Percentiles rank a stretch among this genome's conserved stretches.
Evolutionary conservation across 768 basidiomycete species (phyloP).

Genomic region (Mycena belliarum): DNA sequence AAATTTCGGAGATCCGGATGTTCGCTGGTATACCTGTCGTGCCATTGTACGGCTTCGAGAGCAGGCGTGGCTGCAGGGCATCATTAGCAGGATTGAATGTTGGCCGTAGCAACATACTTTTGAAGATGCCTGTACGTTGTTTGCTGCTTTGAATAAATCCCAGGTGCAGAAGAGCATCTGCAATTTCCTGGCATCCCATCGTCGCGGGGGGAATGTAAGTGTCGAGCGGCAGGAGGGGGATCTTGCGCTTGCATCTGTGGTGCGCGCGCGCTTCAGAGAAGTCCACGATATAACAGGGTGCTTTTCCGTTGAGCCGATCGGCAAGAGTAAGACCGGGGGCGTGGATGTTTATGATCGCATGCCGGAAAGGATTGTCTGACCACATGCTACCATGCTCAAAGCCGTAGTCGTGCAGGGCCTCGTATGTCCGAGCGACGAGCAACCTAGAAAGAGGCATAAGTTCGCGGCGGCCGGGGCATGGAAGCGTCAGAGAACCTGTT

Average conservation of each 20-base stretch:
- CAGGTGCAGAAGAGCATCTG: not conserved
- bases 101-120: too few species aligned
- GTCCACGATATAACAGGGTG: constrained; percentile 12
- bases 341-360: not conserved
- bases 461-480: not conserved
- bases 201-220: not conserved
- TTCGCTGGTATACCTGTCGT: not conserved
- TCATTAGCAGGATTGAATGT: too few species aligned
- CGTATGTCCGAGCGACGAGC: constrained; percentile 1
- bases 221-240: constrained; percentile 1
- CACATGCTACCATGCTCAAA: not conserved
- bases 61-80: not conserved
- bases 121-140: too few species aligned
- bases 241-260: constrained; percentile 1
- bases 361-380: not conserved
- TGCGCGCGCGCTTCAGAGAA: not conserved
- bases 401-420: constrained; percentile 2
- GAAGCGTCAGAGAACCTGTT: too few species aligned
- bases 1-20: not conserved
- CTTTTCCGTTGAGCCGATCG: not conserved
- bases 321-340: not conserved
- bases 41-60: not conserved
- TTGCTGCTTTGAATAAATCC: not conserved
- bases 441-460: not conserved
- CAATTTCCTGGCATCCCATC: not conserved